Evolutionary conservation across 495 filamentous ascomycete species (phyloP), one percentile per base, ranked within the genome.

Genomic region (Zalerion maritima): DNA sequence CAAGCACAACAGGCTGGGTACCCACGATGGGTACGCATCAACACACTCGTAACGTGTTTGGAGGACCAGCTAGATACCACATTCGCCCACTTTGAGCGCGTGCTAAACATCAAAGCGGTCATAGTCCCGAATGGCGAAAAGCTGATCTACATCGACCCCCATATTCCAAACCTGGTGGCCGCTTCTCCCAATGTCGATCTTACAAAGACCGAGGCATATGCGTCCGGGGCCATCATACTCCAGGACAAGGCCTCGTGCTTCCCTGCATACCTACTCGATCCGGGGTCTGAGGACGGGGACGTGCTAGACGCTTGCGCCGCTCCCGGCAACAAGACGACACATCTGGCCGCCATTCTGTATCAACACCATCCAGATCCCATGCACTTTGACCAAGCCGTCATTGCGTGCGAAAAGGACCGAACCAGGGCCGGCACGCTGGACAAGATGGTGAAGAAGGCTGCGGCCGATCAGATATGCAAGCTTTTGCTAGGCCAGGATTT

Each of bases 221-320:
- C 57, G 14, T 54, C 63, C 3, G 89, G 89, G 2, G 54, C 70
- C 25, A 67, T 97, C 31, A 92, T 94, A 22, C 46, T 97, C 21
- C 89, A 97, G 52, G 91, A 97, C 47, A 94, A 93, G 46, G 91
- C 89, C 1, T 92, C 83, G 0, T 97, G 89, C 41, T 94, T 97
- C 40, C 87, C 89, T 3, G 89, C 86, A 0, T 81, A 83, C 45
- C 57, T 97, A 1, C 55, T 94, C 0, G 70, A 84, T 29, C 67
- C 73, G 3, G 43, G 45, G 1, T 38, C 59, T 3, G 57, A 61
- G 28, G 62, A 73, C 32, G 82, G 79, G 2, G 72, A 87, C 36
- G 55, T 93, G 12, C 62, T 96, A 3, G 89, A 97, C 54, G 79
- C 81, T 1, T 94, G 86, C 46, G 78, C 89, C 0, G 89, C 89